Evolutionary conservation across 306 rosid genomes (phyloP), one percentile per base, ranked within the genome.

Genomic region (Casuarina equisetifolia): DNA sequence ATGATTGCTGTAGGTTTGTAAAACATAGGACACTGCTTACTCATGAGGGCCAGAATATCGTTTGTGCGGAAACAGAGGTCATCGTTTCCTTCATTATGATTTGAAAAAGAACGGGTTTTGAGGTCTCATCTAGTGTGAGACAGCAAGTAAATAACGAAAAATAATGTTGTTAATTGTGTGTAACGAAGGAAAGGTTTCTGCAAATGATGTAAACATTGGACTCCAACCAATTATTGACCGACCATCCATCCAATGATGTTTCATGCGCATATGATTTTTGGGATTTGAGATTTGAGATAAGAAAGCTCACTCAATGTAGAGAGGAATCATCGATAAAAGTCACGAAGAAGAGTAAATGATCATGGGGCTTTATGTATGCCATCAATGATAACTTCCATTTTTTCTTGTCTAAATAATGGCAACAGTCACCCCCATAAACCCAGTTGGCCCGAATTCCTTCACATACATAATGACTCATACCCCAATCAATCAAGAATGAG

Each of bases 341-440:
- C 58, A 79, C 9, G 46, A 74, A 43, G 62, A 39, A 66, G 42
- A 59, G 68, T 59, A 61, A 69, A 79, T 42, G 66, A 73, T 72
- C 42, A 73, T 77, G 75, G 73, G 79, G 74, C 82, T 64, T 81
- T 85, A 46, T 78, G 70, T 70, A 61, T 74, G 88, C 77, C 73
- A 80, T 76, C 63, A 79, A 80, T 87, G 69, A 78, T 74, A 82
- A 85, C 67, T 74, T 67, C 71, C 84, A 82, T 84, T 82, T 83
- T 64, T 80, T 85, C 89, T 81, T 86, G 63, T 83, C 87, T 82
- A 88, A 80, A 89, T 87, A 87, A 93, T 90, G 86, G 82, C 83
- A 81, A 91, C 98, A 93, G 98, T 91, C 76, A 52, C 90, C 64
- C 84, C 98, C 98, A 89, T 92, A 82, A 85, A 68, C 84, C 80